Conservation (phyloP, 2,329 filamentous ascomycete genomes). For the Trichophyton equinum region DNA sequence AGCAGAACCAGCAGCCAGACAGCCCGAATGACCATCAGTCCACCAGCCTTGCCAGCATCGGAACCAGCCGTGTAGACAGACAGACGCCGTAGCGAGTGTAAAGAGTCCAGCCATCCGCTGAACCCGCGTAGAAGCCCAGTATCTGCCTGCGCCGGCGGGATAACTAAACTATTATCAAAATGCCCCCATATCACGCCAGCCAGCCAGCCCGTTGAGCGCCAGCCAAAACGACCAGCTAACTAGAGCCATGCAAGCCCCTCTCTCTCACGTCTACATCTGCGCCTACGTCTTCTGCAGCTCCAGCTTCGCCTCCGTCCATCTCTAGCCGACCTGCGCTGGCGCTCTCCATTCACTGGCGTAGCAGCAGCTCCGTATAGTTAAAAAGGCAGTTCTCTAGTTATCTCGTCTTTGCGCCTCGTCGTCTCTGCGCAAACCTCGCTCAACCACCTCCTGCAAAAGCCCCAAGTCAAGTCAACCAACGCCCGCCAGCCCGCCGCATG, state of each 20-base stretch:
- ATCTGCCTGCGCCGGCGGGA: background rate
- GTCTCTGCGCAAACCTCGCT: too few relatives aligned
- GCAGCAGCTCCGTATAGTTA: too few relatives aligned
- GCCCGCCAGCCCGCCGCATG: constrained; percentile 23
- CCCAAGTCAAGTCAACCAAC: background rate
- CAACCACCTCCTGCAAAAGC: background rate
- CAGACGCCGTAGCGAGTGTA: background rate
- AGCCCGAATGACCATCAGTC: background rate
- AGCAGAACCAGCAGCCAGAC: background rate
- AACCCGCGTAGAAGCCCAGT: background rate
- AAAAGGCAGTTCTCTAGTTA: too few relatives aligned
- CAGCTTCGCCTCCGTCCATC: too few relatives aligned
- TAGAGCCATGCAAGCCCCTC: background rate
- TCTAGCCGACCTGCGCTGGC: too few relatives aligned
- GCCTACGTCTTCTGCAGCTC: background rate
- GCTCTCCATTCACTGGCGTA: too few relatives aligned
- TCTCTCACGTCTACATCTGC: background rate
- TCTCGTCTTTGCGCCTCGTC: too few relatives aligned
- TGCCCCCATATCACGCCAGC: too few relatives aligned
- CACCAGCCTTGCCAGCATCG: background rate
- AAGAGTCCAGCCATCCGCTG: background rate
- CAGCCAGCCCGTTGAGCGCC: too few relatives aligned
- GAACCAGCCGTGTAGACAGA: background rate
- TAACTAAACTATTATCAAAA: background rate
- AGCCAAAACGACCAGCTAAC: too few relatives aligned